Conservation (phyloP, 768 basidiomycete genomes). For the Boletus tomentosulus region DNA sequence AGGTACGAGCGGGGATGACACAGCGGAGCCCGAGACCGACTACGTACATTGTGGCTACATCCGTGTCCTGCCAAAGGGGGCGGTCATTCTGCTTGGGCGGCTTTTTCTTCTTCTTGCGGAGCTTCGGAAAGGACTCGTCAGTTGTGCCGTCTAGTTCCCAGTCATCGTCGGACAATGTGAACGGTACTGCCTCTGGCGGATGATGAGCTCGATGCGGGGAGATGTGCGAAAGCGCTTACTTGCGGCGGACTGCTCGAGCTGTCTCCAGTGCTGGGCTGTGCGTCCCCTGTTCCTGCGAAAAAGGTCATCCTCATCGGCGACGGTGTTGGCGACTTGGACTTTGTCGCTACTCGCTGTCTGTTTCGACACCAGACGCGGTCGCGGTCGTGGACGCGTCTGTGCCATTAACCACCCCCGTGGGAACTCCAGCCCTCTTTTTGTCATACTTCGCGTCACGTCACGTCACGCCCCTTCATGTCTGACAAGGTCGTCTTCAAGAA, state of each 20-base stretch:
- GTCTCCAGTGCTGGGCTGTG: conserved; percentile 54
- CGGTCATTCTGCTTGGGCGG: conserved; percentile 24
- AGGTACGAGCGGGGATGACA: neutral
- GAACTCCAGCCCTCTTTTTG: conserved; percentile 15
- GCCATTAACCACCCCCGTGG: conserved; percentile 29
- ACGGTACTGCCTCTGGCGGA: conserved; percentile 22
- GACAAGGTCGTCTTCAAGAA: conserved; percentile 41
- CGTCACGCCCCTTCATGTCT: conserved; percentile 10
- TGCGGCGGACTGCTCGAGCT: conserved; percentile 51
- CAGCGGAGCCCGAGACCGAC: neutral
- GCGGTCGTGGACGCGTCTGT: conserved; percentile 43
- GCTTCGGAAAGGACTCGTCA: conserved; percentile 29
- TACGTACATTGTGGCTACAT: conserved; percentile 40
- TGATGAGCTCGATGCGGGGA: conserved; percentile 1
- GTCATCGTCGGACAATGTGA: conserved; percentile 20
- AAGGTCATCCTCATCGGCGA: conserved; percentile 59
- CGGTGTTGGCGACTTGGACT: conserved; percentile 1
- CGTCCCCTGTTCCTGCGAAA: conserved; percentile 67
- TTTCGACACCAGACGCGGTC: conserved; percentile 43
- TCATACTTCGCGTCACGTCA: conserved; percentile 27
- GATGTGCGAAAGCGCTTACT: conserved; percentile 36
- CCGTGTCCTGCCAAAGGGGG: conserved; percentile 43
- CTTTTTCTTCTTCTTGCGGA: conserved; percentile 41
- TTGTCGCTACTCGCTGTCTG: conserved; percentile 8
- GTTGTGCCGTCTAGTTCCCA: conserved; percentile 16